phyloP scores from a whole-genome alignment of 2,329 filamentous ascomycete species.

The Colletotrichum camelliae region DNA sequence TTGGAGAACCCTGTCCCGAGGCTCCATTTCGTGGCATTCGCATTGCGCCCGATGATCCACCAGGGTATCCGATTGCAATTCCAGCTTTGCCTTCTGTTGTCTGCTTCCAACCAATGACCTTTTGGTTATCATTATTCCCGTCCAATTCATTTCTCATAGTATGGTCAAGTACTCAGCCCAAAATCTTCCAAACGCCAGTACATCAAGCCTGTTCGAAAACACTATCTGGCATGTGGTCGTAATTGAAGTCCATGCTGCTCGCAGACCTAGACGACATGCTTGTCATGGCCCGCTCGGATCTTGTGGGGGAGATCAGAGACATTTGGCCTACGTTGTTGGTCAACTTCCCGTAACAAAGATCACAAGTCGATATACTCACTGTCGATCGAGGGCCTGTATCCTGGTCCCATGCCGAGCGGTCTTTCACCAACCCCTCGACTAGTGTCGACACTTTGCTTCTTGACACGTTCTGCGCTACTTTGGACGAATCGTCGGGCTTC shows the following conservation, averaged over 20 bases:
- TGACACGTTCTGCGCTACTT: conserved; percentile 30
- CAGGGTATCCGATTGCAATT: conserved; percentile 4
- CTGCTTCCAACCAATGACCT: background rate
- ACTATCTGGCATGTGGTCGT: conserved; percentile 42
- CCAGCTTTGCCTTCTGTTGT: background rate
- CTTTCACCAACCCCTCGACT: background rate
- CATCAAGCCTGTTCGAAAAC: conserved; percentile 29
- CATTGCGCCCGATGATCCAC: background rate
- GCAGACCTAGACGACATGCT: conserved; percentile 23
- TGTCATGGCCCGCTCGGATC: conserved; percentile 1
- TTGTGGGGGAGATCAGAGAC: conserved; percentile 18
- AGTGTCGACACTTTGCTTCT: conserved; percentile 9
- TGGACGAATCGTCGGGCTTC: conserved; percentile 56
- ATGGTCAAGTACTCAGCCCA: background rate
- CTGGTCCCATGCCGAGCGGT: background rate
- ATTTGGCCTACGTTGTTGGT: background rate
- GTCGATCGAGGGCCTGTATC: conserved; percentile 14
- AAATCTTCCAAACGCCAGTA: background rate
- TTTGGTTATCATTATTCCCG: background rate
- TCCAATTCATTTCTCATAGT: background rate
- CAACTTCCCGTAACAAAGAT: background rate
- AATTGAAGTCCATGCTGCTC: conserved; percentile 32
- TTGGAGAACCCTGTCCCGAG: background rate
- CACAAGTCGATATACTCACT: conserved; percentile 3
- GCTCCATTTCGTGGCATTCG: background rate